Evolutionary conservation across 169 alveolate genomes (phyloP).

Genomic region (Eimeria acervulina): DNA sequence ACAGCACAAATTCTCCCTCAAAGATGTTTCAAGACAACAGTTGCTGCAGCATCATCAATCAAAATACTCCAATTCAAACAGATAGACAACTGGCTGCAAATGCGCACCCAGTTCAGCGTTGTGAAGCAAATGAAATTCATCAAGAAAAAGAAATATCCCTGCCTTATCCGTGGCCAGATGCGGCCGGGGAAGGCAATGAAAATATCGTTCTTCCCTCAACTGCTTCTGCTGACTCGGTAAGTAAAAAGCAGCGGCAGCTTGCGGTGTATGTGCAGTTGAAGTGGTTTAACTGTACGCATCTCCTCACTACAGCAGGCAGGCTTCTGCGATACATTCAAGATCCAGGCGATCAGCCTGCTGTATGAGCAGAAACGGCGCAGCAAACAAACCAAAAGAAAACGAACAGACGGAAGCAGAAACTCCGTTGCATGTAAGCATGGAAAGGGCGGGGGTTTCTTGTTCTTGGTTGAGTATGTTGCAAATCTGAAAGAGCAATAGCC

Average conservation of each 20-base stretch:
- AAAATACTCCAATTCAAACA: background rate
- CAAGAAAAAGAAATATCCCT: no score
- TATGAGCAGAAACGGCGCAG: slow-evolving; percentile 8
- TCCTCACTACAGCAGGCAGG: background rate
- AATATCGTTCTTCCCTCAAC: background rate
- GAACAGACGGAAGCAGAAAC: background rate
- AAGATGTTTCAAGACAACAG: background rate
- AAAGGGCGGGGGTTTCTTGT: slow-evolving; percentile 63
- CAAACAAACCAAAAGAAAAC: background rate
- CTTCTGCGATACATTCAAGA: background rate
- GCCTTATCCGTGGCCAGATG: background rate
- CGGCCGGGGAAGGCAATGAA: background rate
- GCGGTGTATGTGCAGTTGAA: background rate
- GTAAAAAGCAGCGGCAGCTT: background rate
- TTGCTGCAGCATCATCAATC: background rate
- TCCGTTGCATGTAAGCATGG: background rate
- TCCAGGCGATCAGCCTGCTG: slow-evolving; percentile 23
- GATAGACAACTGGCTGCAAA: no score
- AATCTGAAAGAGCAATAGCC: no score
- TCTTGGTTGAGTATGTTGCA: no score
- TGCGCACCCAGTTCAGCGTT: no score
- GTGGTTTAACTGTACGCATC: background rate
- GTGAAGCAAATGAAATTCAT: no score
- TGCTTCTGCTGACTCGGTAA: slow-evolving; percentile 23
- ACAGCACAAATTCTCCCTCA: background rate